Evolutionary conservation across 306 rosid genomes (phyloP).

Genomic region (Geum urbanum): DNA sequence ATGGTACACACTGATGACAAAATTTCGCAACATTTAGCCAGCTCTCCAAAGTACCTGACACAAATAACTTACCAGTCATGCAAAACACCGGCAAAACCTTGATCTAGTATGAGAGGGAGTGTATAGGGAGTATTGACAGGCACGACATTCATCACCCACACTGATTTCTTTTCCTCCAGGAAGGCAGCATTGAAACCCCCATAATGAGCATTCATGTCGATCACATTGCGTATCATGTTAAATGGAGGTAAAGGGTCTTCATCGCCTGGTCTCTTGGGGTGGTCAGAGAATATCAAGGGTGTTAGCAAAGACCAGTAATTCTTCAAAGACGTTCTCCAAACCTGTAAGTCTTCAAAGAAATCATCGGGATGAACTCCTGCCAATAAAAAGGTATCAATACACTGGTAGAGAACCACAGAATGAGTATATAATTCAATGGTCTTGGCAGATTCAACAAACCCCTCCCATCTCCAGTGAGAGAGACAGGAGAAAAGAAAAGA

Average conservation of each 20-base stretch:
- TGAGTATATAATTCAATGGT: constrained; percentile 6
- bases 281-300: constrained; percentile 97
- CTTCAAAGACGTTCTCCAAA: constrained; percentile 66
- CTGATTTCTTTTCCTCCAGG: constrained; percentile 74
- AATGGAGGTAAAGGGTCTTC: constrained; percentile 98
- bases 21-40: background rate
- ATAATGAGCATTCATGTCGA: constrained; percentile 91
- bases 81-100: constrained; percentile 86
- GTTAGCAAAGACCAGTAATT: constrained; percentile 95
- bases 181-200: constrained; percentile 92
- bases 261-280: constrained; percentile 99
- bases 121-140: constrained; percentile 62
- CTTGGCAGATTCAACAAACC: constrained; percentile 3
- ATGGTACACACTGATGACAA: background rate
- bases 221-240: constrained; percentile 94
- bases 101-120: constrained; percentile 86
- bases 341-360: constrained; percentile 67
- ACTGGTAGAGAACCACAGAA: constrained; percentile 22
- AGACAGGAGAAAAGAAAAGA: constrained; percentile 3
- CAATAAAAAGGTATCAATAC: constrained; percentile 31
- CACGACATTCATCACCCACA: constrained; percentile 98
- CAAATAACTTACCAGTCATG: constrained; percentile 80
- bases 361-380: constrained; percentile 88
- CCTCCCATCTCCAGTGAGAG: background rate
- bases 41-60: constrained; percentile 17